These are phyloP conservation scores for Purpureocillium takamizusanense DNA, from an alignment of 2,329 filamentous ascomycete species.

Conservation along the genomic window DNA sequence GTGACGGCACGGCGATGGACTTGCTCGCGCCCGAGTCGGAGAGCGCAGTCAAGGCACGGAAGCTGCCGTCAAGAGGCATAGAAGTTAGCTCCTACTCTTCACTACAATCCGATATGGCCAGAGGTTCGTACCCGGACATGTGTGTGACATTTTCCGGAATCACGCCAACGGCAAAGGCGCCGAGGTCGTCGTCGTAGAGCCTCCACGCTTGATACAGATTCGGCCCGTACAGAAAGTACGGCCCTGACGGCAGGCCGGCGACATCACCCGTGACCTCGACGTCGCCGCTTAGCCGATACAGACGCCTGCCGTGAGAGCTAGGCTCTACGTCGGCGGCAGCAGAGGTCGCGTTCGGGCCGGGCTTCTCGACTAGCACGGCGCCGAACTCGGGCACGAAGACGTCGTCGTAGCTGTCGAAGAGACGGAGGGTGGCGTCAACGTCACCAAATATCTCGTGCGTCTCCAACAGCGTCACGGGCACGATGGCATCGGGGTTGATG, in stretches of 20 bases:
- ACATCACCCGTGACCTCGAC: conserved; percentile 5
- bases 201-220: conserved; percentile 32
- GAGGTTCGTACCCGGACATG: not conserved
- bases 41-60: conserved; percentile 17
- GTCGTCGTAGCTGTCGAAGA: conserved; percentile 25
- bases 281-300: conserved; percentile 3
- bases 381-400: conserved; percentile 30
- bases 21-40: conserved; percentile 16
- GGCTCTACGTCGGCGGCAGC: not conserved
- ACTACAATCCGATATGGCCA: no score
- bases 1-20: conserved; percentile 27
- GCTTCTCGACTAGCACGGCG: conserved; percentile 28
- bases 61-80: conserved; percentile 12
- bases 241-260: conserved; percentile 24
- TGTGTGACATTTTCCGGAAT: conserved; percentile 19
- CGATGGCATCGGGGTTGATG: conserved; percentile 28
- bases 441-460: conserved; percentile 26
- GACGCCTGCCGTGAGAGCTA: not conserved
- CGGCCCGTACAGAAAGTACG: conserved; percentile 30
- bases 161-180: conserved; percentile 27
- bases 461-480: conserved; percentile 30
- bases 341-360: conserved; percentile 10
- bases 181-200: conserved; percentile 27
- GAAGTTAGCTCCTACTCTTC: no score
- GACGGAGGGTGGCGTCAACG: conserved; percentile 22